Percentiles rank a stretch among this genome's conserved stretches.
Conservation (phyloP, 805 yeast genomes). For the Wickerhamiella sergipiensis region DNA sequence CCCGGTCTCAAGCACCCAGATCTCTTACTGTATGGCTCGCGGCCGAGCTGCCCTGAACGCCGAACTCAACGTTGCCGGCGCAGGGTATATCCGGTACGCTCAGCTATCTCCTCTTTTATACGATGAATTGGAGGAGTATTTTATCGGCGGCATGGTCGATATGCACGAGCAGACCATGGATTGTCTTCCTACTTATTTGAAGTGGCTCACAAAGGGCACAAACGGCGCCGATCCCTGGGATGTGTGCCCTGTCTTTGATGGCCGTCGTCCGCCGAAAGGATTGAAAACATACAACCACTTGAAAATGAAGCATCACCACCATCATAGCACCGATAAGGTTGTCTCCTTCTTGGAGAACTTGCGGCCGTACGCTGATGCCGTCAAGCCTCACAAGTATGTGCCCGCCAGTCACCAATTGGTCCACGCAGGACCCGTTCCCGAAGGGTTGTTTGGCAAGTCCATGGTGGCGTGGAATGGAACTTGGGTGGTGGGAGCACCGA, state of each 20-base stretch:
- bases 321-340: background rate
- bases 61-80: conserved; percentile 28
- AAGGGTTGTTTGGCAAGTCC: conserved; percentile 4
- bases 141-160: conserved; percentile 40
- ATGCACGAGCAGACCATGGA: conserved; percentile 27
- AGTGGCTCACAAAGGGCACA: conserved; percentile 30
- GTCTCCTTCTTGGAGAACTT: background rate
- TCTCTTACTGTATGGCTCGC: conserved; percentile 38
- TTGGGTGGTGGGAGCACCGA: conserved; percentile 14
- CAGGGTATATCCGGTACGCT: conserved; percentile 24
- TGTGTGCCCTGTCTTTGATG: conserved; percentile 25
- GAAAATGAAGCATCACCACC: background rate
- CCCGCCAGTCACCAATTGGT: background rate
- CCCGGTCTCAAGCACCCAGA: conserved; percentile 22
- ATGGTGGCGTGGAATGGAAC: conserved; percentile 8
- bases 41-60: conserved; percentile 40
- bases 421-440: background rate
- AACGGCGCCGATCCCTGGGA: conserved; percentile 19
- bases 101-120: conserved; percentile 33
- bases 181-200: conserved; percentile 28
- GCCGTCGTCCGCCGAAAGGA: conserved; percentile 13
- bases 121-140: conserved; percentile 33
- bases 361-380: background rate
- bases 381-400: background rate
- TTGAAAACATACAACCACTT: background rate